Evolutionary conservation across 2,329 filamentous ascomycete species (phyloP), one percentile per base, ranked within the genome.

Genomic region (Colletotrichum gigasporum): DNA sequence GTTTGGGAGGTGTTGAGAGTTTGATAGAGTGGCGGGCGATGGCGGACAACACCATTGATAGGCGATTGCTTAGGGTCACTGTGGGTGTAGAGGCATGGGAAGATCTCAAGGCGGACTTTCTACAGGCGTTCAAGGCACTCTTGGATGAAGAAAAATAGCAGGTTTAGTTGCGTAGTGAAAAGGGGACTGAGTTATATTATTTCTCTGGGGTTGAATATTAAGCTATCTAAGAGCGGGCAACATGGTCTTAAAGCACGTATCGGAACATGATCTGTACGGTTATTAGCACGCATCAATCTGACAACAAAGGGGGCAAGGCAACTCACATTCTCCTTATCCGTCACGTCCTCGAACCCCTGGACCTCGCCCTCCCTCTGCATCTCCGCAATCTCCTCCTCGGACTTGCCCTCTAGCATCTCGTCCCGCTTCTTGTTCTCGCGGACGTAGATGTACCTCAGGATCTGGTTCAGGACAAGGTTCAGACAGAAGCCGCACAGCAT

Each of bases 291-390:
- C 26, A 7, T 7, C n/a, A n/a, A 14, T 2, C 12, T 12, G 5
- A 7, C 1, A 18, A 5, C 0, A 11, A 4, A 4, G 12, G 39
- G 12, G 7, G 10, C 1, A n/a, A 8, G 52, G 20, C 6, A 18
- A 63, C 60, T 61, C 16, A 61, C 61, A 12, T 79, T 78, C 14
- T 74, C 39, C 54, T 68, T 73, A 52, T 81, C 78, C 8, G 78
- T 79, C 45, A 78, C 70, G 50, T 80, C 77, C 45, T 79, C 76
- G 41, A 79, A 76, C 0, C 76, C 77, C 16, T 54, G 42, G 3
- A 54, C 56, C 20, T 64, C 61, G 6, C 61, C 61, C 42, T 64
- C 61, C 6, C 56, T 16, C 7, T 54, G 56, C 61, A 61, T 64
- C 10, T 54, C 61, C n/a, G 56, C 56, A n/a, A 61, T 54, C 28